Evolutionary conservation across 768 basidiomycete genomes (phyloP).

Genomic region (Termitomyces sp.): DNA sequence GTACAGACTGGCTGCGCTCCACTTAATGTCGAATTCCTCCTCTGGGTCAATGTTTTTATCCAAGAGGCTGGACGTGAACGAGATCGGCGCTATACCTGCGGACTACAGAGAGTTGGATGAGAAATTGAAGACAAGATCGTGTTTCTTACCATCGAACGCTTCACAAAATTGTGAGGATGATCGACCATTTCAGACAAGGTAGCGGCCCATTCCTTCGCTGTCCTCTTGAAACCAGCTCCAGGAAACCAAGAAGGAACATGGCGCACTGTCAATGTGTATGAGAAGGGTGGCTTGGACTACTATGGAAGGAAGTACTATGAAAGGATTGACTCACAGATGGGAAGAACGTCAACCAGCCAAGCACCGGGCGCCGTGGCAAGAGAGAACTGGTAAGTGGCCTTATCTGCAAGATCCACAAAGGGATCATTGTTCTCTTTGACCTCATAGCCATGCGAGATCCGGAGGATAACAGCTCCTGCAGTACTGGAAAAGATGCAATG

Average conservation of each 20-base stretch:
- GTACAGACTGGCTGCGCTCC: slow-evolving; percentile 60
- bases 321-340: slow-evolving; percentile 34
- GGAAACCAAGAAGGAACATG: slow-evolving; percentile 64
- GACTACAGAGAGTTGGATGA: slow-evolving; percentile 33
- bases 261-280: slow-evolving; percentile 36
- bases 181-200: slow-evolving; percentile 57
- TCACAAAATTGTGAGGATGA: slow-evolving; percentile 53
- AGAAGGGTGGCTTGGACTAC: too few relatives aligned
- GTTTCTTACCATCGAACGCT: slow-evolving; percentile 50
- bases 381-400: slow-evolving; percentile 53
- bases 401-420: slow-evolving; percentile 49
- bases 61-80: slow-evolving; percentile 57
- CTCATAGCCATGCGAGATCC: slow-evolving; percentile 53
- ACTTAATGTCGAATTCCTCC: slow-evolving; percentile 63
- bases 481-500: slow-evolving; percentile 28
- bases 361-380: slow-evolving; percentile 50
- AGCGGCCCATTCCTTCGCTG: slow-evolving; percentile 48
- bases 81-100: slow-evolving; percentile 53
- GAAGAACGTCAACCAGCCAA: slow-evolving; percentile 50
- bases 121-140: slow-evolving; percentile 7
- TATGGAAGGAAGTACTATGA: not conserved
- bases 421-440: slow-evolving; percentile 49
- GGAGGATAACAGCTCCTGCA: slow-evolving; percentile 50
- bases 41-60: slow-evolving; percentile 48
- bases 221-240: slow-evolving; percentile 54